Conservation (phyloP, 2,329 filamentous ascomycete genomes). For the Cercospora sp. region DNA sequence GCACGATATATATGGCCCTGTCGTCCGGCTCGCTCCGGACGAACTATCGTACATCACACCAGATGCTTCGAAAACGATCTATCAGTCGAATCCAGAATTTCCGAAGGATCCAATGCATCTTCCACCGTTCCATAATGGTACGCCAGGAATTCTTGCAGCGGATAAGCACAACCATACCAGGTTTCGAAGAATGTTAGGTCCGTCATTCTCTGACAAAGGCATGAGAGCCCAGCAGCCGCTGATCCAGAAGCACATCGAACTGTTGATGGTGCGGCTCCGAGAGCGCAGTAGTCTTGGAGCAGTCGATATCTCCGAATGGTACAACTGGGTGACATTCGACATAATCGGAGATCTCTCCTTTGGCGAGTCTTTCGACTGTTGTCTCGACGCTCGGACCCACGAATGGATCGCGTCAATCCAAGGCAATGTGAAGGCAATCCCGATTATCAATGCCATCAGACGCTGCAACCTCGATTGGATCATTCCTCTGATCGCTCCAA, state of each 20-base stretch:
- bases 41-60: background rate
- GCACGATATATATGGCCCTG: slow-evolving; percentile 64
- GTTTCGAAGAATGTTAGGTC: slow-evolving; percentile 11
- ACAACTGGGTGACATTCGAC: slow-evolving; percentile 1
- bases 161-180: background rate
- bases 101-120: background rate
- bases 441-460: background rate
- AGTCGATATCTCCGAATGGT: background rate
- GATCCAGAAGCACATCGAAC: background rate
- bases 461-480: background rate
- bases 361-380: background rate
- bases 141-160: background rate
- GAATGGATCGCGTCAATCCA: background rate
- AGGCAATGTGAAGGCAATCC: background rate
- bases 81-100: background rate
- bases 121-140: background rate
- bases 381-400: background rate
- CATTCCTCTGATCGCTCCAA: background rate
- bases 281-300: background rate
- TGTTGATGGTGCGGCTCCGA: background rate
- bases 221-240: background rate
- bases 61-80: background rate
- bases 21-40: background rate
- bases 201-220: background rate
- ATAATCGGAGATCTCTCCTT: background rate